Percentiles rank a stretch among this genome's conserved stretches.
phyloP scores from a whole-genome alignment of 108 stramenopile genomes.

The Fragilariopsis cylindrus region DNA sequence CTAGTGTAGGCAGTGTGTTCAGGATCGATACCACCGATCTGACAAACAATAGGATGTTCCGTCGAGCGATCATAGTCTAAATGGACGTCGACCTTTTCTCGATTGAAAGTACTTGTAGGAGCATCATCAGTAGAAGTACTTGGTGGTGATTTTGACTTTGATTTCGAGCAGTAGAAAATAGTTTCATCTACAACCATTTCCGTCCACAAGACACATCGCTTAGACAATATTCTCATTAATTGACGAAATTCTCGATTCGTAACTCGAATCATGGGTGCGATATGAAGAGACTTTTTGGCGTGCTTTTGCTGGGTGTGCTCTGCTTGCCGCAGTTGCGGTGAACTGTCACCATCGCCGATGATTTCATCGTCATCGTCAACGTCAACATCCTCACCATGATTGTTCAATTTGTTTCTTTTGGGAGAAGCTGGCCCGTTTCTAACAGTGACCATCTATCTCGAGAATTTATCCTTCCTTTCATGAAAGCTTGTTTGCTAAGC shows the following conservation, averaged over 20 bases:
- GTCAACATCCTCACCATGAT: too few relatives aligned
- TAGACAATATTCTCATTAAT: slow-evolving; percentile 58
- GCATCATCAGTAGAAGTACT: background rate
- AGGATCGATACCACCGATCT: slow-evolving; percentile 61
- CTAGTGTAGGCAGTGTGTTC: slow-evolving; percentile 30
- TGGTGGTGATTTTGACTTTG: background rate
- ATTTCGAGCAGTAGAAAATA: slow-evolving; percentile 29
- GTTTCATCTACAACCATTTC: slow-evolving; percentile 76
- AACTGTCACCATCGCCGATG: too few relatives aligned
- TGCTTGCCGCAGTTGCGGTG: too few relatives aligned
- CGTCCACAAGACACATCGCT: slow-evolving; percentile 57
- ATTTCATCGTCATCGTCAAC: too few relatives aligned
- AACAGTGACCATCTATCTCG: too few relatives aligned
- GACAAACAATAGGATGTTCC: slow-evolving; percentile 60
- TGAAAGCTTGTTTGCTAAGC: too few relatives aligned
- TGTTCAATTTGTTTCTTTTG: too few relatives aligned
- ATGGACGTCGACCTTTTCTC: slow-evolving; percentile 7
- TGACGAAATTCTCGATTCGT: slow-evolving; percentile 62
- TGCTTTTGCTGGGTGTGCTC: too few relatives aligned
- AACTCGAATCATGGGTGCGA: slow-evolving; percentile 73
- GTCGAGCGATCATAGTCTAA: slow-evolving; percentile 12
- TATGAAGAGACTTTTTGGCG: slow-evolving; percentile 53
- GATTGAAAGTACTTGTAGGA: background rate
- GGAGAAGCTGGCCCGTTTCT: too few relatives aligned
- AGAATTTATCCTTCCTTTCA: too few relatives aligned